These are phyloP conservation scores for Microstegium vimineum DNA, from an alignment of 176 grass and related monocot genomes.

Conservation along the genomic window DNA sequence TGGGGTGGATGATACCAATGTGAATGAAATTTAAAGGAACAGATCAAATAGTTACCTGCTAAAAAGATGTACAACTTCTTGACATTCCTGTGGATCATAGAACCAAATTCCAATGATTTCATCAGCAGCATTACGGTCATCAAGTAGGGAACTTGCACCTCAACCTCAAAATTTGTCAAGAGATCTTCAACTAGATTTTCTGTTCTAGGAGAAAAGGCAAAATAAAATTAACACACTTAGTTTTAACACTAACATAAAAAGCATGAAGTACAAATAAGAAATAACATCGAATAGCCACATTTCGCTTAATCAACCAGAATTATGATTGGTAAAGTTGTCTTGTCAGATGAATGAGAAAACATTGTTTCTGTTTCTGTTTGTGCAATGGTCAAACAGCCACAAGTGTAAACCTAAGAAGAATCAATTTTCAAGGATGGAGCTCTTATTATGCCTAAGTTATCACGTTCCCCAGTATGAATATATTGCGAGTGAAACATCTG, in stretches of 20 bases:
- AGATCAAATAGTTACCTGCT: slow-evolving; percentile 30
- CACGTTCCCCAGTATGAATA: neutral
- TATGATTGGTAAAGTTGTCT: neutral
- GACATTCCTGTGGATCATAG: slow-evolving; percentile 54
- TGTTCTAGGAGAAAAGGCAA: slow-evolving; percentile 30
- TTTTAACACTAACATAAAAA: neutral
- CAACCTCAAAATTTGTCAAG: slow-evolving; percentile 42
- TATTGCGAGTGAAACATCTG: neutral
- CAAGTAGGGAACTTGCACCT: slow-evolving; percentile 46
- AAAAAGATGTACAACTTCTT: slow-evolving; percentile 53
- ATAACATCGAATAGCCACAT: neutral
- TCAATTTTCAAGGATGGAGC: neutral
- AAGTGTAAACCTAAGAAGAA: neutral
- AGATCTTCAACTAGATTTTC: slow-evolving; percentile 62
- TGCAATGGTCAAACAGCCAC: neutral
- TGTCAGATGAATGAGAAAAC: neutral
- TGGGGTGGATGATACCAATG: neutral
- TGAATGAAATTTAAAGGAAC: neutral
- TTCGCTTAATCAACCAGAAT: neutral
- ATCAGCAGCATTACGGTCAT: slow-evolving; percentile 42
- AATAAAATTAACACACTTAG: neutral
- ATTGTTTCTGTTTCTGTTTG: neutral
- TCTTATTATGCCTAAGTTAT: neutral
- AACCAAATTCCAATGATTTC: slow-evolving; percentile 70
- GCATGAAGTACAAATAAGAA: neutral